Percentiles rank a stretch among this genome's conserved stretches.
phyloP scores from a whole-genome alignment of 1,139 yeast genomes.

The Saccharomyces hybrid region DNA sequence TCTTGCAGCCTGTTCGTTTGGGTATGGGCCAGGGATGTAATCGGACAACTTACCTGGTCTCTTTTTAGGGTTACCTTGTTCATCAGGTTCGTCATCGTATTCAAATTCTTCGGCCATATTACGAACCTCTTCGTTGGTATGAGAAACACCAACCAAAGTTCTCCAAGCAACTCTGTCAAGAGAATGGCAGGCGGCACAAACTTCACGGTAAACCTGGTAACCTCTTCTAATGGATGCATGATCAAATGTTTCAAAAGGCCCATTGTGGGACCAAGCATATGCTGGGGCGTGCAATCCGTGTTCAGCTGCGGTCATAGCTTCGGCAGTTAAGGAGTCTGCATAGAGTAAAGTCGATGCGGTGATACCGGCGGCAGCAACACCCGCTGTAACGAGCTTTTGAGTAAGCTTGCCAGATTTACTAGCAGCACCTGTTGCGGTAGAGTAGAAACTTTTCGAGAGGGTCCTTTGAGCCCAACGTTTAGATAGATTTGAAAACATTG shows the following conservation, averaged over 20 bases:
- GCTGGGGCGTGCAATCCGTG: constrained; percentile 96
- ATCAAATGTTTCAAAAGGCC: constrained; percentile 87
- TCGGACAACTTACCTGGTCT: constrained; percentile 98
- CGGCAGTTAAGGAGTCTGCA: constrained; percentile 74
- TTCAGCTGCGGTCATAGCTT: constrained; percentile 98
- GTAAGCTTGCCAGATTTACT: constrained; percentile 3
- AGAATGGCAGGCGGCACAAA: constrained; percentile 98
- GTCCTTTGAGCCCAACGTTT: constrained; percentile 11
- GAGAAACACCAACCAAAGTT: constrained; percentile 94
- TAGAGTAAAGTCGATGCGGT: constrained; percentile 70
- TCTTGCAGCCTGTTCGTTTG: constrained; percentile 98
- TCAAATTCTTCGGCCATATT: constrained; percentile 94
- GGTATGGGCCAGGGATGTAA: constrained; percentile 90
- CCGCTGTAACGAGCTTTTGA: constrained; percentile 32
- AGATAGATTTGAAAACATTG: constrained; percentile 9
- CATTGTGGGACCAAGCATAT: constrained; percentile 89
- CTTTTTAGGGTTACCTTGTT: constrained; percentile 96
- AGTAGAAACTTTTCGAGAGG: constrained; percentile 6
- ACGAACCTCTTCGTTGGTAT: constrained; percentile 83
- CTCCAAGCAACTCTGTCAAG: constrained; percentile 98
- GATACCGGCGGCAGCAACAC: constrained; percentile 53
- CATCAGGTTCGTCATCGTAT: constrained; percentile 99
- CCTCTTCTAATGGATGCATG: constrained; percentile 98
- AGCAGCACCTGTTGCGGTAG: constrained; percentile 3
- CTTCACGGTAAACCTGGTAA: constrained; percentile 97